A percentile compares a stretch with the other conserved stretches of the same genome.
phyloP scores from a whole-genome alignment of 768 basidiomycete species.

The Suillus decipiens region DNA sequence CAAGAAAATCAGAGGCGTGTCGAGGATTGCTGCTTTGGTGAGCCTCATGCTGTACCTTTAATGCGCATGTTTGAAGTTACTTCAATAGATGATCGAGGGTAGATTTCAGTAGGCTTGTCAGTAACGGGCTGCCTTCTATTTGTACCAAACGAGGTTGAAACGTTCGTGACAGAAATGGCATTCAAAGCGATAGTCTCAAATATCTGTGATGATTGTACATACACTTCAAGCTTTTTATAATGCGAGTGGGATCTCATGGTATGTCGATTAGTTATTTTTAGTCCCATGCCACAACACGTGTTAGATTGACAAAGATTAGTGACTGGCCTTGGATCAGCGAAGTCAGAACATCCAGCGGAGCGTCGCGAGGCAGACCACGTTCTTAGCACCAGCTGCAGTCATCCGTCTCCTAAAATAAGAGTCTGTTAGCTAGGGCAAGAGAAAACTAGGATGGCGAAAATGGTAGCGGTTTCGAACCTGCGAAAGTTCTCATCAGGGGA shows the following conservation, averaged over 20 bases:
- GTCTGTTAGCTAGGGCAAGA: too few species aligned
- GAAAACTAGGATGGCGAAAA: background rate
- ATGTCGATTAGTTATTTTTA: background rate
- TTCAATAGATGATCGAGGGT: constrained; percentile 1
- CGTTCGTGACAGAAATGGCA: background rate
- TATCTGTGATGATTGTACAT: background rate
- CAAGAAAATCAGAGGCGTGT: constrained; percentile 58
- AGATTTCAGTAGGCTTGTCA: background rate
- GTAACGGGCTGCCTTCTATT: background rate
- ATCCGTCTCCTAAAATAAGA: too few species aligned
- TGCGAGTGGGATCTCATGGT: background rate
- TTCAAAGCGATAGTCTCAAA: background rate
- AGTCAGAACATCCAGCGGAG: too few species aligned
- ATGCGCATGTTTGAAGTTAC: background rate
- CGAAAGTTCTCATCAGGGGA: background rate
- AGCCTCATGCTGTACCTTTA: constrained; percentile 9
- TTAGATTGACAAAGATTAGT: background rate
- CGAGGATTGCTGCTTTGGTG: constrained; percentile 42
- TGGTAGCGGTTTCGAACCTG: background rate
- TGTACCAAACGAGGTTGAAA: background rate
- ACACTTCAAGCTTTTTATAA: background rate
- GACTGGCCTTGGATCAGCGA: too few species aligned
- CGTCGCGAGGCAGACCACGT: too few species aligned
- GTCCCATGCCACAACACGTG: constrained; percentile 2
- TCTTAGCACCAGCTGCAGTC: too few species aligned